Base-by-base conservation (phyloP, 2,329 filamentous ascomycete species). In the Sclerotinia spermophila region DNA sequence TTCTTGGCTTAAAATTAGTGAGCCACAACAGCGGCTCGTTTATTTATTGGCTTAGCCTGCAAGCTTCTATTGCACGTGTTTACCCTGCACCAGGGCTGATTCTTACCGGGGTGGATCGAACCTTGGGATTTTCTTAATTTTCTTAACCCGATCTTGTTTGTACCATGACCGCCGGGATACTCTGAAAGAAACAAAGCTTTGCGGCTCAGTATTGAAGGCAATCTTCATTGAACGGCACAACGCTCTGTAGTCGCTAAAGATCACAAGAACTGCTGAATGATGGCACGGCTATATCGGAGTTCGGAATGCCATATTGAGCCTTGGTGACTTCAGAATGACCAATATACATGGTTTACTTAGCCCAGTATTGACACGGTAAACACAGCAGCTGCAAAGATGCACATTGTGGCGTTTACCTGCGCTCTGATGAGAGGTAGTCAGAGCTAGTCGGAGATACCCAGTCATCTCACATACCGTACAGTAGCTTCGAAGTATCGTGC, bases 1-100 rank as follows among this genome's bases (percentile, higher is more conserved):
- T n/a, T 30, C 42, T 64, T 64, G 61, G 33, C 61, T 51, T 8
- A 13, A 38, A 51, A n/a, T 19, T 3, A 24, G 66, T 40, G 35
- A 53, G 44, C 67, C 56, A 62, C 44, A n/a, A 38, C 35, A 69
- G 68, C 68, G 60, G 60, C 55, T 69, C 60, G 68, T 58, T 48
- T 66, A 66, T 53, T 48, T 66, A 66, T 69, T 48, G 48, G 68
- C 68, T 66, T 58, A 58, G 38, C 21, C 48, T 66, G 45, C 33
- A 40, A 40, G 17, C 35, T 68, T 48, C 17, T 33, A 21, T 5
- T n/a, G 30, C 51, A 68, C 56, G 66, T 68, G 53, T 48, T 17
- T 65, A 38, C 61, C 61, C 15, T 38, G 38, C 30, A 27, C 7
- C 48, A 48, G 30, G 19, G 21, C 21, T 53, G 24, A 21, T 35